These are phyloP conservation scores for Aspergillus conjunctus DNA, from an alignment of 495 filamentous ascomycete genomes.

Conservation along the genomic window DNA sequence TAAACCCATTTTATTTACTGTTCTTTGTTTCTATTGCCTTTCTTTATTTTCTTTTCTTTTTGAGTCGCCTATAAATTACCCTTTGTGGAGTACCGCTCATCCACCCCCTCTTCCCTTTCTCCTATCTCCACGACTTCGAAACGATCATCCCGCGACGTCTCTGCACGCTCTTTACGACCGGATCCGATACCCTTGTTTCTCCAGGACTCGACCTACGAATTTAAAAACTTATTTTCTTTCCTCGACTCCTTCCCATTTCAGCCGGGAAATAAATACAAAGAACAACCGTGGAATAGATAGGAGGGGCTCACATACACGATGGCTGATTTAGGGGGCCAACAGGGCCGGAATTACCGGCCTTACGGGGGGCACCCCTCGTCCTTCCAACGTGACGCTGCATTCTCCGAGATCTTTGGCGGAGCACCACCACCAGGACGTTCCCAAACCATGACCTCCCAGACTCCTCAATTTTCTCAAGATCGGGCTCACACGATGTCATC, in stretches of 20 bases:
- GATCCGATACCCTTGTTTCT: constrained; percentile 33
- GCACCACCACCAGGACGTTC: constrained; percentile 84
- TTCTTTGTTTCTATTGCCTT: constrained; percentile 25
- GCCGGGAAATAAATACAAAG: constrained; percentile 6
- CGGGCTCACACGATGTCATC: constrained; percentile 89
- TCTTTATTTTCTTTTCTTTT: constrained; percentile 25
- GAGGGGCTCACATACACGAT: constrained; percentile 45
- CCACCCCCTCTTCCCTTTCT: constrained; percentile 23
- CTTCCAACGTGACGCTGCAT: constrained; percentile 89
- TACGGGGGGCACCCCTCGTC: constrained; percentile 66
- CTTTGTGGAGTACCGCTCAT: constrained; percentile 28
- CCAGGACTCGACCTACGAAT: constrained; percentile 13
- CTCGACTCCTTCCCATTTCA: constrained; percentile 11
- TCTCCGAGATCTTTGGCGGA: constrained; percentile 93
- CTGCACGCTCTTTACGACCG: constrained; percentile 45
- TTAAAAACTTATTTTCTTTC: constrained; percentile 1
- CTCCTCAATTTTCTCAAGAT: constrained; percentile 58
- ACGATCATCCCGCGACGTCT: constrained; percentile 42
- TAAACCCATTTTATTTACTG: constrained; percentile 23
- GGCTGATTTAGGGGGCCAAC: constrained; percentile 81
- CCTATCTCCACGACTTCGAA: constrained; percentile 40
- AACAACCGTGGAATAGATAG: constrained; percentile 4
- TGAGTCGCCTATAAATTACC: constrained; percentile 26
- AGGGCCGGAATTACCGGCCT: constrained; percentile 68
- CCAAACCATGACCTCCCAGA: constrained; percentile 79